Percentiles rank a stretch among this genome's conserved stretches.
Conservation (phyloP, 2,329 filamentous ascomycete species). For the Stemphylium lycopersici region DNA sequence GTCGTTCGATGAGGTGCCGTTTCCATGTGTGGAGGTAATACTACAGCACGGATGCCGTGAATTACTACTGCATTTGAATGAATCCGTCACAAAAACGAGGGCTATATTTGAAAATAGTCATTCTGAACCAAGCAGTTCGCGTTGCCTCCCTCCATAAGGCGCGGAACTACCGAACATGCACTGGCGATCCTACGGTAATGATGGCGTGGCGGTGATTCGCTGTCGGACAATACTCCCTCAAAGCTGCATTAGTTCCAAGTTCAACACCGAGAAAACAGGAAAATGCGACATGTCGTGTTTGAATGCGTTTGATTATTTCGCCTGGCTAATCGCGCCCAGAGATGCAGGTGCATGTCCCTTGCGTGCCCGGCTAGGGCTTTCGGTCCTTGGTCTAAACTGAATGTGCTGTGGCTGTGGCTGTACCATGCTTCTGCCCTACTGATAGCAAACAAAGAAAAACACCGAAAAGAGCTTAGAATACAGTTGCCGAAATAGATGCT, state of each 20-base stretch:
- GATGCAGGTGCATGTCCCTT: conserved; percentile 7
- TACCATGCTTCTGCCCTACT: conserved; percentile 15
- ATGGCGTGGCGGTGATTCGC: conserved; percentile 15
- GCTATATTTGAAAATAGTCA: no score
- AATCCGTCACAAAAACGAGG: no score
- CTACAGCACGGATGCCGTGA: no score
- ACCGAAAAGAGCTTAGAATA: conserved; percentile 13
- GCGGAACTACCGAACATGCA: background rate
- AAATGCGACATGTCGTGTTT: conserved; percentile 7
- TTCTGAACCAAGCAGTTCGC: no score
- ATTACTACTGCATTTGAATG: no score
- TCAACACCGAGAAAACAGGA: conserved; percentile 8
- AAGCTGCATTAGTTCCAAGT: background rate
- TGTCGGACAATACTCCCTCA: conserved; percentile 6
- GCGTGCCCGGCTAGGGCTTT: conserved; percentile 10
- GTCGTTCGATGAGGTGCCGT: no score
- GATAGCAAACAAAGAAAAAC: conserved; percentile 22
- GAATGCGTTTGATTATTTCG: conserved; percentile 17
- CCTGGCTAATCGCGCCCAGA: conserved; percentile 14
- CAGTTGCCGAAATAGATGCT: conserved; percentile 17
- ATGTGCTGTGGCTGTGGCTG: conserved; percentile 2
- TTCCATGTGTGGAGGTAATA: no score
- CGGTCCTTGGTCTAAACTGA: conserved; percentile 9
- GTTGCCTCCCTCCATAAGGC: no score
- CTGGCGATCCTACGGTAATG: background rate